Evolutionary conservation across 1,139 yeast species (phyloP).

Genomic region (Geotrichum carabidarum): DNA sequence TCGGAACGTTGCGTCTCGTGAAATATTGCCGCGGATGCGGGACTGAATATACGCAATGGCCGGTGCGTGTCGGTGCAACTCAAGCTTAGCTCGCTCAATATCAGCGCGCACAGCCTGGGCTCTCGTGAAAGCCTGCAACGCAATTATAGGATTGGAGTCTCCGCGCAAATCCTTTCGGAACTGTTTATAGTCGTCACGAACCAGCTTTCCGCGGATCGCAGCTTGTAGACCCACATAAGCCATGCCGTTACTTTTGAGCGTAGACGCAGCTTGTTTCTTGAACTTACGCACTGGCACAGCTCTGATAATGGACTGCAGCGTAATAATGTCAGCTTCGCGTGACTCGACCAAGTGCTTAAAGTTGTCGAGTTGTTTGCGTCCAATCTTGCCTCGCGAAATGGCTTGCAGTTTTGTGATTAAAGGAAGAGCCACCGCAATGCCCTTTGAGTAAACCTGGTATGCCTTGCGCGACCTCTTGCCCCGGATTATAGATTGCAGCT

Average conservation of each 20-base stretch:
- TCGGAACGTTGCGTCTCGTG: constrained; percentile 12
- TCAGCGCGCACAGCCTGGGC: constrained; percentile 22
- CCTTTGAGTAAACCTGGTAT: background rate
- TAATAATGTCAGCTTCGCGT: constrained; percentile 34
- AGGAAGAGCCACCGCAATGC: constrained; percentile 6
- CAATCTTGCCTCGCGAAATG: constrained; percentile 15
- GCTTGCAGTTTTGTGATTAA: constrained; percentile 11
- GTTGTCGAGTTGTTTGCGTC: constrained; percentile 11
- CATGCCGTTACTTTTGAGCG: constrained; percentile 11
- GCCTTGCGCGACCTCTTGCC: constrained; percentile 17
- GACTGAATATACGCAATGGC: constrained; percentile 23
- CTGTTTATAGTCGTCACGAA: constrained; percentile 26
- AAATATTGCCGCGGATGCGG: constrained; percentile 22
- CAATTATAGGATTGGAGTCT: background rate
- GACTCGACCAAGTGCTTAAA: background rate
- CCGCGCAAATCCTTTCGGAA: constrained; percentile 12
- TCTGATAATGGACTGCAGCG: constrained; percentile 46
- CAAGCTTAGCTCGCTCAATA: constrained; percentile 5
- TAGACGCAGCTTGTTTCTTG: background rate
- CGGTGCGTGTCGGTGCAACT: constrained; percentile 10
- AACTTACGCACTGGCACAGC: constrained; percentile 19
- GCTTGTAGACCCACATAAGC: constrained; percentile 41
- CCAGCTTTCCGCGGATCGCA: constrained; percentile 34
- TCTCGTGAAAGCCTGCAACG: constrained; percentile 22
- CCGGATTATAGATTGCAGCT: constrained; percentile 31